A percentile compares a stretch with the other conserved stretches of the same genome.
These are phyloP conservation scores for Polyplosphaeria fusca DNA, from an alignment of 495 filamentous ascomycete genomes.

Conservation along the genomic window DNA sequence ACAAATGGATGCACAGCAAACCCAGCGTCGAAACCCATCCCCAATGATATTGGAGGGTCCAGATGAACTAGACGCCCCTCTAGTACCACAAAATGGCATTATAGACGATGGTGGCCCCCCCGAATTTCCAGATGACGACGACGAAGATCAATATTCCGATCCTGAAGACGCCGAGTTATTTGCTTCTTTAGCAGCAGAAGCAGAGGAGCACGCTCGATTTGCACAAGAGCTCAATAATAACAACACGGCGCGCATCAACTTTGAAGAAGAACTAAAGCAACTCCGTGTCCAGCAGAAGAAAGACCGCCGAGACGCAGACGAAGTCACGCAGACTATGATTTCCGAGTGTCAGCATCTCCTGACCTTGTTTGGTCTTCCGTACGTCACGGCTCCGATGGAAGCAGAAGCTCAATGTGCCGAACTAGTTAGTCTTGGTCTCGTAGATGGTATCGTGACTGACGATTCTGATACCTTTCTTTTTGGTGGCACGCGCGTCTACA, in stretches of 20 bases:
- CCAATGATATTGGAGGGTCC: slow-evolving; percentile 2
- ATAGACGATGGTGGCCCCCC: slow-evolving; percentile 29
- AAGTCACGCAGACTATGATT: slow-evolving; percentile 92
- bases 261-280: slow-evolving; percentile 80
- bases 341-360: slow-evolving; percentile 91
- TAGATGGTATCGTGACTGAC: slow-evolving; percentile 98
- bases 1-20: neutral
- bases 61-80: slow-evolving; percentile 11
- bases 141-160: slow-evolving; percentile 64
- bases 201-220: slow-evolving; percentile 88
- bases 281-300: slow-evolving; percentile 92
- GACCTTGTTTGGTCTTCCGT: slow-evolving; percentile 85
- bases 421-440: slow-evolving; percentile 76
- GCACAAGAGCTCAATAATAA: slow-evolving; percentile 78
- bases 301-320: slow-evolving; percentile 90
- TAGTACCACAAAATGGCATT: slow-evolving; percentile 31
- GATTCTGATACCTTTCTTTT: slow-evolving; percentile 97
- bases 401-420: slow-evolving; percentile 97
- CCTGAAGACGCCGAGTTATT: slow-evolving; percentile 89
- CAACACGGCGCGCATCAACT: slow-evolving; percentile 60
- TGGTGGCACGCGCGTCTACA: slow-evolving; percentile 92
- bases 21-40: neutral
- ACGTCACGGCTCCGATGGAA: slow-evolving; percentile 97
- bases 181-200: slow-evolving; percentile 78
- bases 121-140: slow-evolving; percentile 37